Evolutionary conservation across 129 eudicot genomes (phyloP).

Genomic region (Tagetes erecta): DNA sequence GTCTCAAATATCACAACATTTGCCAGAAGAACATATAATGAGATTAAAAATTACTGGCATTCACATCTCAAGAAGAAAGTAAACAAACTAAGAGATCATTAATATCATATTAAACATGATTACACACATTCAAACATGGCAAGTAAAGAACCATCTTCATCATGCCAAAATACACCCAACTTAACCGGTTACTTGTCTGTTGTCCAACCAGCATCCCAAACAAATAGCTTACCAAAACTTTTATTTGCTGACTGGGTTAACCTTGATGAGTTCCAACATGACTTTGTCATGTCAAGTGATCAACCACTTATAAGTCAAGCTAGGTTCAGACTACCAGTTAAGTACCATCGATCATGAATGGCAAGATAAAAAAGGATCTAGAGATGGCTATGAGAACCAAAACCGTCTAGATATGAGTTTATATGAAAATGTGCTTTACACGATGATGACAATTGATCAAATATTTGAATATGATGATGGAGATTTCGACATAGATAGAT

Average conservation of each 20-base stretch:
- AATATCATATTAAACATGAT: background rate
- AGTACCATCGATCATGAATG: background rate
- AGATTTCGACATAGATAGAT: constrained; percentile 23
- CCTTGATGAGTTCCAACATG: constrained; percentile 32
- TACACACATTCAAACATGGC: background rate
- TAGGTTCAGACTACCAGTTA: background rate
- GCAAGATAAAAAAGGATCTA: background rate
- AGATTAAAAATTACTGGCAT: constrained; percentile 82
- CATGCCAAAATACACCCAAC: constrained; percentile 9
- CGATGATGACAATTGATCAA: constrained; percentile 12
- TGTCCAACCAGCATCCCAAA: constrained; percentile 8
- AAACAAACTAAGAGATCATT: background rate
- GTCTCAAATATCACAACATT: constrained; percentile 82
- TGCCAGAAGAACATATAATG: constrained; percentile 85
- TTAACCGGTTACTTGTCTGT: background rate
- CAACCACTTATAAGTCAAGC: constrained; percentile 10
- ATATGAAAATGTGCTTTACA: background rate
- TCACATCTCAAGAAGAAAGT: constrained; percentile 60
- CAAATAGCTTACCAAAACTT: constrained; percentile 38
- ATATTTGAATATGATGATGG: constrained; percentile 19
- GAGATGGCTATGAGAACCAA: background rate
- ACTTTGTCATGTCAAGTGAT: background rate
- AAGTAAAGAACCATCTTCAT: constrained; percentile 12
- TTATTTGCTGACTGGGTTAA: constrained; percentile 58
- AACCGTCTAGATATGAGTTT: constrained; percentile 12